Percentiles rank a stretch among this genome's conserved stretches.
These are phyloP conservation scores for Colletotrichum lentis DNA, from an alignment of 2,329 filamentous ascomycete species.

Conservation along the genomic window DNA sequence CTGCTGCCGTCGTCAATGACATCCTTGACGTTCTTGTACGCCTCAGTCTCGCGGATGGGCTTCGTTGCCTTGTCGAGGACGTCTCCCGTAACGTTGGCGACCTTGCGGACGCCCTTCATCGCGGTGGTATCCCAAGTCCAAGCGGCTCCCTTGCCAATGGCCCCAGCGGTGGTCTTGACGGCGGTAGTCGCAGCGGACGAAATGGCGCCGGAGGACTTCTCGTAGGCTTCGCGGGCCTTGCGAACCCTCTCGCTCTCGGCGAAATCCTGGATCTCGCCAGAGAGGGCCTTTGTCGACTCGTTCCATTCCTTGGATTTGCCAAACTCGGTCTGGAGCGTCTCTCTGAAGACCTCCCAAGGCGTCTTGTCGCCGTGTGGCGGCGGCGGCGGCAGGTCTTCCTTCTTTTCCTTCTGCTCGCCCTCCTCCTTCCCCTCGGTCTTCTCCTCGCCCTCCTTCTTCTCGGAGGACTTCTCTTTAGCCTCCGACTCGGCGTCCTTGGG, in stretches of 20 bases:
- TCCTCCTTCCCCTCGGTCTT: slow-evolving; percentile 55
- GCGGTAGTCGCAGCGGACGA: slow-evolving; percentile 80
- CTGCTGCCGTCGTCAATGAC: slow-evolving; percentile 97
- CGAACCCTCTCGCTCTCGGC: slow-evolving; percentile 91
- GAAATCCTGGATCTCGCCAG: slow-evolving; percentile 88
- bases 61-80: slow-evolving; percentile 94
- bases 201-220: slow-evolving; percentile 84
- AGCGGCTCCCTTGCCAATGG: slow-evolving; percentile 86
- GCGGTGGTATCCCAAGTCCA: slow-evolving; percentile 98
- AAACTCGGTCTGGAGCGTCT: slow-evolving; percentile 94
- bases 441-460: slow-evolving; percentile 52
- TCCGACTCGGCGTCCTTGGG: slow-evolving; percentile 47
- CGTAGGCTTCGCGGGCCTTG: slow-evolving; percentile 84
- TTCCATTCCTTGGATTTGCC: slow-evolving; percentile 99
- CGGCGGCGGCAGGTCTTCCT: slow-evolving; percentile 79
- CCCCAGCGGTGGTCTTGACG: slow-evolving; percentile 84
- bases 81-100: slow-evolving; percentile 83
- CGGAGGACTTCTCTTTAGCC: slow-evolving; percentile 42
- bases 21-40: slow-evolving; percentile 92
- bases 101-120: slow-evolving; percentile 88
- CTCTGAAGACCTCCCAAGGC: slow-evolving; percentile 97
- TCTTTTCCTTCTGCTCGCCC: slow-evolving; percentile 62
- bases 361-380: slow-evolving; percentile 99
- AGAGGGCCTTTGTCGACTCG: slow-evolving; percentile 94
- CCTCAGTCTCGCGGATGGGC: slow-evolving; percentile 92